Evolutionary conservation across 805 yeast species (phyloP).

Genomic region (Jamesozyma spencerorum): DNA sequence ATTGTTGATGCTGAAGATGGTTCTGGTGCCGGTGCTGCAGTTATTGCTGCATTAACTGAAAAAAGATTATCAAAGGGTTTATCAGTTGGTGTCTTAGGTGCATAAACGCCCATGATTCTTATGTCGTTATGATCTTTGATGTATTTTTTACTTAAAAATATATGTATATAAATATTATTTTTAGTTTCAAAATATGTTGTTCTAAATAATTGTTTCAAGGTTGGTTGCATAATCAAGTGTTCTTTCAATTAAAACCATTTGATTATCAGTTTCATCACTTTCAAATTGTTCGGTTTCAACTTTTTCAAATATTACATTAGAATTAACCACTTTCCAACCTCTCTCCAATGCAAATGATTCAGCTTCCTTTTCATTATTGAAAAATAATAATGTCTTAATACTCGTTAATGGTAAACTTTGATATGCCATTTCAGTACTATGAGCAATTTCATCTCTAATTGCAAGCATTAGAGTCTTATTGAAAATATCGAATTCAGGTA

Average conservation of each 20-base stretch:
- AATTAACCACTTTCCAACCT: constrained; percentile 50
- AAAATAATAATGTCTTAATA: constrained; percentile 71
- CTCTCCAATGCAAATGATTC: constrained; percentile 43
- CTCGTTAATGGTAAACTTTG: constrained; percentile 67
- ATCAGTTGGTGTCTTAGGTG: constrained; percentile 48
- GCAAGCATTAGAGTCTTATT: constrained; percentile 68
- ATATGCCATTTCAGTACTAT: constrained; percentile 74
- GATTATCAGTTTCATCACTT: constrained; percentile 15
- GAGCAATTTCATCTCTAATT: constrained; percentile 77
- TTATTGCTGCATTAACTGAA: constrained; percentile 90
- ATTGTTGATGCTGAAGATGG: constrained; percentile 96
- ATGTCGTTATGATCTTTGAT: background rate
- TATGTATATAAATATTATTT: no score
- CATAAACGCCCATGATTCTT: constrained; percentile 3
- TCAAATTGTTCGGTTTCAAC: constrained; percentile 23
- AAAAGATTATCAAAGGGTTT: constrained; percentile 63
- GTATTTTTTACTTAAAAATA: no score
- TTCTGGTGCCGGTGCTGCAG: constrained; percentile 97
- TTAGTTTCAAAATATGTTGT: no score
- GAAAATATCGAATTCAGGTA: constrained; percentile 71
- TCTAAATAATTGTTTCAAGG: constrained; percentile 79
- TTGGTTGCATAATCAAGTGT: constrained; percentile 83
- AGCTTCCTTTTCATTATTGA: constrained; percentile 47
- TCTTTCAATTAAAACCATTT: constrained; percentile 42
- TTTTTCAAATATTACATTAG: constrained; percentile 40